These are phyloP conservation scores for Serendipita sp. DNA, from an alignment of 768 basidiomycete genomes.

Conservation along the genomic window DNA sequence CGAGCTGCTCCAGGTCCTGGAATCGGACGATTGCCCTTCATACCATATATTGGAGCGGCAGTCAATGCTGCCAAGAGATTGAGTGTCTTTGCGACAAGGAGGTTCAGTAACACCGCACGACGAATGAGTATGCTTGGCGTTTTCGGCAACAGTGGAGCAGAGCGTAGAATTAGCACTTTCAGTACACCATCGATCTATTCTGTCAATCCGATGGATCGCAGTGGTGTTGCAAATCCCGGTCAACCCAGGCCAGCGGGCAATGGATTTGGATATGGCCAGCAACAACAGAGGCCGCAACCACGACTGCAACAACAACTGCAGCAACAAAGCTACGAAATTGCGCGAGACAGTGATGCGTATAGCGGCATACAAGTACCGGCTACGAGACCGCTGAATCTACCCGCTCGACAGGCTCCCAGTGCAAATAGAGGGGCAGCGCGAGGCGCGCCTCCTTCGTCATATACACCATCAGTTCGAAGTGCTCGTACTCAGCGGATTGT, in stretches of 20 bases:
- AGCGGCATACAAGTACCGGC: no score
- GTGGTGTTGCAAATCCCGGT: neutral
- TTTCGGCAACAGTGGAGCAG: neutral
- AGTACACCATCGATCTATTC: neutral
- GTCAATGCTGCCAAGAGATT: neutral
- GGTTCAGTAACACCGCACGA: neutral
- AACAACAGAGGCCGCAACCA: neutral
- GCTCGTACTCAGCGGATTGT: no score
- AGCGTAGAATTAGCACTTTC: neutral
- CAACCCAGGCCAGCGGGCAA: no score
- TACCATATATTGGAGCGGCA: neutral
- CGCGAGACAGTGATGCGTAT: no score
- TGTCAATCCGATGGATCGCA: neutral
- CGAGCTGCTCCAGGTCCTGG: neutral
- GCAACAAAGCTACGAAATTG: neutral
- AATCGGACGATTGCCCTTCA: neutral
- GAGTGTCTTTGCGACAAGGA: neutral
- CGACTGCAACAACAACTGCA: constrained; percentile 2
- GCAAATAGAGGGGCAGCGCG: no score
- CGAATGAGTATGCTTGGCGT: neutral
- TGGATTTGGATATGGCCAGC: no score
- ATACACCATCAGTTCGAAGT: no score
- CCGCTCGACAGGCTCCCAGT: no score
- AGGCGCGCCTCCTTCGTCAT: no score
- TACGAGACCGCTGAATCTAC: no score